These are phyloP conservation scores for Prunus davidiana DNA, from an alignment of 306 rosid species.

Conservation along the genomic window DNA sequence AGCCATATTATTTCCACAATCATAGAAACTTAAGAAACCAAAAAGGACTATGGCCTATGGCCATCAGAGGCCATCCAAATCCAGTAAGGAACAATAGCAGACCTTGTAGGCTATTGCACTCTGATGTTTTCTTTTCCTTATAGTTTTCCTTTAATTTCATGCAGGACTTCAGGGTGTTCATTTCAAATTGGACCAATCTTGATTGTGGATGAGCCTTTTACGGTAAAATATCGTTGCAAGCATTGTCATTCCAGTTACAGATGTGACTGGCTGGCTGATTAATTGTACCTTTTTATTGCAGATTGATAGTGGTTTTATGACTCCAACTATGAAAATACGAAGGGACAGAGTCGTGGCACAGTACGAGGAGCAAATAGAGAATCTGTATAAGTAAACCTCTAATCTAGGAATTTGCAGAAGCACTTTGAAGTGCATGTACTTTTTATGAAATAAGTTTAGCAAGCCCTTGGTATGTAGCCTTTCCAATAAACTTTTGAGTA, in stretches of 20 bases:
- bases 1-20: too few species aligned
- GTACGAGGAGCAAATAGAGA: constrained; percentile 63
- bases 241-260: background rate
- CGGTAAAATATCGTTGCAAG: constrained; percentile 45
- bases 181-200: constrained; percentile 93
- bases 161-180: constrained; percentile 71
- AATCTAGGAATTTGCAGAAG: background rate
- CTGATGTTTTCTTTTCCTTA: background rate
- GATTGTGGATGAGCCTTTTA: constrained; percentile 68
- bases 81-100: too few species aligned
- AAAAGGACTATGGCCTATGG: background rate
- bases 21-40: background rate
- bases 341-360: constrained; percentile 63
- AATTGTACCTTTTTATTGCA: constrained; percentile 32
- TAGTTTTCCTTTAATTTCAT: constrained; percentile 8
- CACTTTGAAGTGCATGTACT: background rate
- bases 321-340: constrained; percentile 90
- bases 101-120: background rate
- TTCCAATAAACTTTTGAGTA: background rate
- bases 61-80: background rate
- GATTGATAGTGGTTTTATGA: constrained; percentile 86
- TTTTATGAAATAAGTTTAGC: background rate
- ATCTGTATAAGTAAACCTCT: constrained; percentile 49
- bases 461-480: background rate
- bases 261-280: constrained; percentile 18